Evolutionary conservation across 2,329 filamentous ascomycete genomes (phyloP).

Genomic region (Cladosporium sphaerospermum): DNA sequence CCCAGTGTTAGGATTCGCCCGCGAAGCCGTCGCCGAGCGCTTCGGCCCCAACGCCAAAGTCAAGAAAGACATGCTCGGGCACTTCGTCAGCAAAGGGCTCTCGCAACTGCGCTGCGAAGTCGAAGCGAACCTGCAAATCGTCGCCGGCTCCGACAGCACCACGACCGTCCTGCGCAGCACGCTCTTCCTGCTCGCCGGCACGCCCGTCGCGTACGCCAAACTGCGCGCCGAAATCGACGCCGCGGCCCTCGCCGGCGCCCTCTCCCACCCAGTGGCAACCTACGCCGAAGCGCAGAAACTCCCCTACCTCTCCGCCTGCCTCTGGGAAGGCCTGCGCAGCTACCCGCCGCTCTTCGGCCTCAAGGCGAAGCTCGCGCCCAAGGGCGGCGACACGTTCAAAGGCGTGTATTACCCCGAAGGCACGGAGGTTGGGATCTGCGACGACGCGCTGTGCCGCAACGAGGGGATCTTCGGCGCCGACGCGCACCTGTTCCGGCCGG

Average conservation of each 20-base stretch:
- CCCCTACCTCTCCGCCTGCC: conserved; percentile 27
- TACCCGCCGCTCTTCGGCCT: conserved; percentile 27
- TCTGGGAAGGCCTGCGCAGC: conserved; percentile 29
- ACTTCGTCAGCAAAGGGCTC: conserved; percentile 41
- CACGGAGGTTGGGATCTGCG: conserved; percentile 40
- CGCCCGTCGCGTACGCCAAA: conserved; percentile 38
- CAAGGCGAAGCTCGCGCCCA: conserved; percentile 21
- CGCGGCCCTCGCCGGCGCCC: conserved; percentile 15
- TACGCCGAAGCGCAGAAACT: conserved; percentile 23
- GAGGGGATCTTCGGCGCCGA: conserved; percentile 36
- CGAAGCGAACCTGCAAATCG: conserved; percentile 37
- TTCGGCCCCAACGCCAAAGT: conserved; percentile 20
- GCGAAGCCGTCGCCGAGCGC: conserved; percentile 22
- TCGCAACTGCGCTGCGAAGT: conserved; percentile 33
- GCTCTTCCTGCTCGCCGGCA: conserved; percentile 44
- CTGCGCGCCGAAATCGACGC: conserved; percentile 45
- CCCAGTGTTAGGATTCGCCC: conserved; percentile 21
- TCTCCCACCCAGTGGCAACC: conserved; percentile 16
- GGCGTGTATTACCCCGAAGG: conserved; percentile 42
- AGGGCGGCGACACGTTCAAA: conserved; percentile 25
- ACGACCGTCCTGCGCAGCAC: conserved; percentile 47
- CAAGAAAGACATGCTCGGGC: conserved; percentile 46
- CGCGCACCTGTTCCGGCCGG: conserved; percentile 42
- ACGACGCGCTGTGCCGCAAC: conserved; percentile 37
- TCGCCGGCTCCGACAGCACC: conserved; percentile 52